A percentile compares a stretch with the other conserved stretches of the same genome.
phyloP scores from a whole-genome alignment of 495 filamentous ascomycete genomes.

The Penicillium pulvis region DNA sequence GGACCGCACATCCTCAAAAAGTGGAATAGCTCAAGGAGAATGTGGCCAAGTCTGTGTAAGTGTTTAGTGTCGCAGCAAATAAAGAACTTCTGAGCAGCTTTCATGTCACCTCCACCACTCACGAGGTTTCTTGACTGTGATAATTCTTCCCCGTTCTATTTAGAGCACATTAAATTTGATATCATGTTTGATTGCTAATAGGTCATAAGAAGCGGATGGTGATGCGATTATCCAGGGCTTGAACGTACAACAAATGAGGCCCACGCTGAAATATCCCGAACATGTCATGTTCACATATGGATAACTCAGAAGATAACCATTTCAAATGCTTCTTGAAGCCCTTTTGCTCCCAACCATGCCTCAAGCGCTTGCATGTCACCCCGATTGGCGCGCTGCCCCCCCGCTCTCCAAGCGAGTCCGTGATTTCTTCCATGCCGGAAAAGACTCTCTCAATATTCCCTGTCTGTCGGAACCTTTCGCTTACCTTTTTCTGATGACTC shows the following conservation, averaged over 20 bases:
- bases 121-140: no score
- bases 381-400: conserved; percentile 44
- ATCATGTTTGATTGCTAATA: neutral
- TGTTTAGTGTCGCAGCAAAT: no score
- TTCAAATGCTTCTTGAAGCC: conserved; percentile 40
- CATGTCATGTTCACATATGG: neutral
- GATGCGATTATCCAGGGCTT: neutral
- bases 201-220: neutral
- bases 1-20: no score
- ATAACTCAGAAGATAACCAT: conserved; percentile 36
- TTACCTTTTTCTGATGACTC: conserved; percentile 46
- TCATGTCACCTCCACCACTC: no score
- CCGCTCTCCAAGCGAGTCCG: conserved; percentile 40
- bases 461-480: conserved; percentile 42
- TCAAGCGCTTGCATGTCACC: conserved; percentile 52
- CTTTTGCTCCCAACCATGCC: conserved; percentile 34
- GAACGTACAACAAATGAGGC: no score
- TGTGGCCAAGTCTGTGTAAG: no score
- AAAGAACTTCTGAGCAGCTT: no score
- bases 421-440: conserved; percentile 43
- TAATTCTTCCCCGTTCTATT: no score
- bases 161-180: no score
- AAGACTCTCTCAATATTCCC: conserved; percentile 34
- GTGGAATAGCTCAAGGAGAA: no score
- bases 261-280: no score